A percentile compares a stretch with the other conserved stretches of the same genome.
Conservation (phyloP, 768 basidiomycete species). For the Hygrophorus russula region DNA sequence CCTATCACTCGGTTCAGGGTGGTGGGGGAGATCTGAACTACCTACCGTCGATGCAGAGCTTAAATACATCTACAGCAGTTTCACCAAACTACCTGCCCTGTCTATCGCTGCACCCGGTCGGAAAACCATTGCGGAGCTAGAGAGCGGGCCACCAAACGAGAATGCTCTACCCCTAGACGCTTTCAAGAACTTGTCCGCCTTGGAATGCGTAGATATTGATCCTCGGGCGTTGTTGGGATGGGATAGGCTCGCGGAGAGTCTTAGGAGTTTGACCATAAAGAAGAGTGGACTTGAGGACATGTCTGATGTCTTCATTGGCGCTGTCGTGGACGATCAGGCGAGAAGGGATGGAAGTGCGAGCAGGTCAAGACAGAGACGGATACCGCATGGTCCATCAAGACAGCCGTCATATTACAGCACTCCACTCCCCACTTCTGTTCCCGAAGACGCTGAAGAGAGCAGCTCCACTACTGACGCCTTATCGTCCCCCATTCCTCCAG, state of each 20-base stretch:
- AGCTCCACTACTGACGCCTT: conserved; percentile 1
- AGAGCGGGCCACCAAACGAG: conserved; percentile 55
- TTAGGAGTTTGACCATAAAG: conserved; percentile 65
- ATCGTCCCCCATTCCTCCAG: conserved; percentile 18
- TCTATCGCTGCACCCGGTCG: conserved; percentile 51
- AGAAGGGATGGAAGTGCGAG: conserved; percentile 45
- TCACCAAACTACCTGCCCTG: conserved; percentile 83
- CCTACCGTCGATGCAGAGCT: conserved; percentile 61
- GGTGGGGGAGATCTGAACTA: conserved; percentile 58
- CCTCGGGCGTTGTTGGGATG: conserved; percentile 75
- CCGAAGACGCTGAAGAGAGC: conserved; percentile 29
- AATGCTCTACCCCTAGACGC: conserved; percentile 71
- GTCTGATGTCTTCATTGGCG: conserved; percentile 62
- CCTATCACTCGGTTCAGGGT: conserved; percentile 60
- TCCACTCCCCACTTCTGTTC: conserved; percentile 44
- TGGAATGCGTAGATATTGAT: conserved; percentile 74
- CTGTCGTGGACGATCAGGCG: conserved; percentile 70
- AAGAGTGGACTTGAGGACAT: conserved; percentile 78
- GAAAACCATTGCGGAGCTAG: conserved; percentile 57
- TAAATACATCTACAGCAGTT: conserved; percentile 79
- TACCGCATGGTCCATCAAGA: conserved; percentile 25
- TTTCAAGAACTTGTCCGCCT: conserved; percentile 75
- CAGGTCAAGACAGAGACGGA: conserved; percentile 33
- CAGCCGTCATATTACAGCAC: conserved; percentile 39
- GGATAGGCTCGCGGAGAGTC: conserved; percentile 62